phyloP scores from a whole-genome alignment of 257 asterid genomes.

The Ajuga chamaepitys region DNA sequence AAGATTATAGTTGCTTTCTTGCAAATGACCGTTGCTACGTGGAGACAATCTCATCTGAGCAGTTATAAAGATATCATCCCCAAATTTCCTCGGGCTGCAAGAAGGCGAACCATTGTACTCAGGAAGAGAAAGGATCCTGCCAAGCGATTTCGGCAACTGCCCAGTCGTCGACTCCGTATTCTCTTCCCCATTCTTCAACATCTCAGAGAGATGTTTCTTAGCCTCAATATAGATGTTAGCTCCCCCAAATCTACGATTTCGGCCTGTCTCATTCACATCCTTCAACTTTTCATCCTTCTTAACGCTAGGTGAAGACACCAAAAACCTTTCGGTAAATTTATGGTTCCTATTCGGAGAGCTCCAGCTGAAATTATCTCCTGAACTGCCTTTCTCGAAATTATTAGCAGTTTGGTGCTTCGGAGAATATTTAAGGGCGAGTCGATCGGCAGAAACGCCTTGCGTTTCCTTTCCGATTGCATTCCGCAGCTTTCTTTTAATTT shows the following conservation, averaged over 20 bases:
- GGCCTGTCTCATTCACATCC: conserved; percentile 28
- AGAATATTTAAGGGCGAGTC: conserved; percentile 8
- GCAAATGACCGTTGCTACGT: conserved; percentile 24
- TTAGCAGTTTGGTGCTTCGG: conserved; percentile 34
- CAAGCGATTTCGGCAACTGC: conserved; percentile 55
- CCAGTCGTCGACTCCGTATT: conserved; percentile 30
- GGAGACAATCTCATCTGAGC: conserved; percentile 44
- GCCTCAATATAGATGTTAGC: conserved; percentile 77
- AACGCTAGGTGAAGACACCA: conserved; percentile 36
- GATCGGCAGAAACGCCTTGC: conserved; percentile 32
- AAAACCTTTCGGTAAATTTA: conserved; percentile 65
- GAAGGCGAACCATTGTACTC: conserved; percentile 51
- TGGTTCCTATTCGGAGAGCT: conserved; percentile 92
- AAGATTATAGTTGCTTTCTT: conserved; percentile 24
- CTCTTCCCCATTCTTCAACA: conserved; percentile 47
- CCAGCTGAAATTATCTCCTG: conserved; percentile 65
- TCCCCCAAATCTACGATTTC: conserved; percentile 31
- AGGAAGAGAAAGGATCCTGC: conserved; percentile 70
- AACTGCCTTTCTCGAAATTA: conserved; percentile 34
- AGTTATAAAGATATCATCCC: conserved; percentile 36
- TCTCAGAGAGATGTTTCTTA: conserved; percentile 81
- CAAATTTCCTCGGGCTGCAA: conserved; percentile 52
- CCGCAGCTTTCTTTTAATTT: conserved; percentile 75
- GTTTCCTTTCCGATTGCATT: conserved; percentile 83
- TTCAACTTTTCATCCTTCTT: conserved; percentile 46